phyloP scores from a whole-genome alignment of 1,284 basidiomycete species.

The Papiliotrema flavescens region DNA sequence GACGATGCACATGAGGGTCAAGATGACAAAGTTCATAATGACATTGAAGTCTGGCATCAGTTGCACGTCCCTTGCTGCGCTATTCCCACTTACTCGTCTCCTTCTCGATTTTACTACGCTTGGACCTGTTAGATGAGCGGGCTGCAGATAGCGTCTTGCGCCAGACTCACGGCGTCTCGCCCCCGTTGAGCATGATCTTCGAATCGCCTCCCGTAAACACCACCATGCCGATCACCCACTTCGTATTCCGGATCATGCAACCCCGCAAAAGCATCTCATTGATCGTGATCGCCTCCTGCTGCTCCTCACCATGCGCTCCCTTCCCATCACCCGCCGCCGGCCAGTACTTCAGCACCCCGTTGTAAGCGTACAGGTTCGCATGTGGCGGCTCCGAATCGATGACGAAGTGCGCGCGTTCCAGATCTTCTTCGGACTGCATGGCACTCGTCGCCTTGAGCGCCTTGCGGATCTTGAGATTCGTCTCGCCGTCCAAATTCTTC shows the following conservation, averaged over 20 bases:
- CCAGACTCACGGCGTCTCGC: conserved; percentile 63
- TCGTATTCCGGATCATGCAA: conserved; percentile 86
- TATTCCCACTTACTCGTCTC: conserved; percentile 64
- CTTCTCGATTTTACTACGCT: conserved; percentile 92
- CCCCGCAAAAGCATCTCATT: conserved; percentile 92
- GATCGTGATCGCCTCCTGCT: conserved; percentile 62
- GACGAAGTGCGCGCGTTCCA: conserved; percentile 79
- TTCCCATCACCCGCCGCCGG: conserved; percentile 13
- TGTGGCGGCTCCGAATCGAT: conserved; percentile 92
- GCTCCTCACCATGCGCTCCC: conserved; percentile 36
- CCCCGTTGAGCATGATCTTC: conserved; percentile 97
- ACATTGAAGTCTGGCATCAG: conserved; percentile 59
- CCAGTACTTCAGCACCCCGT: conserved; percentile 74
- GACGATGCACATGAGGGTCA: conserved; percentile 72
- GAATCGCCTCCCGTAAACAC: conserved; percentile 93
- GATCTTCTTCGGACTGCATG: conserved; percentile 82
- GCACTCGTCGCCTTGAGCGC: conserved; percentile 70
- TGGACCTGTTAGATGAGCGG: conserved; percentile 53
- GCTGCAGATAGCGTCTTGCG: neutral
- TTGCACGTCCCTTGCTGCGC: neutral
- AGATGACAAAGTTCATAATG: conserved; percentile 82
- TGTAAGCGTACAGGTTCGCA: conserved; percentile 88
- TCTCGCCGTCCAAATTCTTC: conserved; percentile 95
- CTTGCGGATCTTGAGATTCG: conserved; percentile 85
- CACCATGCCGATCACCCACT: conserved; percentile 91